Evolutionary conservation across 768 basidiomycete species (phyloP).

Genomic region (Cyclocybe cylindracea): DNA sequence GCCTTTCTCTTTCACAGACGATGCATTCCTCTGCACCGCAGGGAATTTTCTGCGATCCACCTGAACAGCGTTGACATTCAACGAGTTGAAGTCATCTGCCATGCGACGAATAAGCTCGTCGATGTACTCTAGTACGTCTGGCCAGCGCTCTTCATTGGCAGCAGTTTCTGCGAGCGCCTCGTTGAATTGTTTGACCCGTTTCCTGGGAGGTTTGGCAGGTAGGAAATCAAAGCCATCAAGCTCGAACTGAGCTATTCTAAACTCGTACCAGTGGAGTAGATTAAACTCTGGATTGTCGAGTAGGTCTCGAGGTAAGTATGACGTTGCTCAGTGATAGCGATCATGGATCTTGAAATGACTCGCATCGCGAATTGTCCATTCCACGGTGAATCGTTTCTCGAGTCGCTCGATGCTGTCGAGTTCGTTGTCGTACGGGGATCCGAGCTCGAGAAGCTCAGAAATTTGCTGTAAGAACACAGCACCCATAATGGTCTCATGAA

Average conservation of each 20-base stretch:
- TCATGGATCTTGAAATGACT: neutral
- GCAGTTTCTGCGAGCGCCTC: neutral
- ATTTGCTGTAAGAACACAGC: neutral
- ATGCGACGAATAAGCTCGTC: neutral
- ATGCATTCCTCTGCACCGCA: slow-evolving; percentile 24
- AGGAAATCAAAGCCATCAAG: too few relatives aligned
- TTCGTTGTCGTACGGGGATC: neutral
- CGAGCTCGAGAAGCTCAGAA: neutral
- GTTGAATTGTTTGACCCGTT: neutral
- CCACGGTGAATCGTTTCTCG: neutral
- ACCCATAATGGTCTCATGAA: neutral
- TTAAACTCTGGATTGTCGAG: slow-evolving; percentile 1
- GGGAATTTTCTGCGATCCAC: slow-evolving; percentile 14
- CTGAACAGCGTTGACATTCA: slow-evolving; percentile 6
- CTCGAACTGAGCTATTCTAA: neutral
- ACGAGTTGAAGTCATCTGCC: neutral
- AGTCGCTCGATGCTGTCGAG: neutral
- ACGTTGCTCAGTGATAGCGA: neutral
- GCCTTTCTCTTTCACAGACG: slow-evolving; percentile 15
- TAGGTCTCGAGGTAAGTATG: neutral
- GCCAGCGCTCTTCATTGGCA: neutral
- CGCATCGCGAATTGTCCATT: neutral
- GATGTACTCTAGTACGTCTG: too few relatives aligned
- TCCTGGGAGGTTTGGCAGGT: too few relatives aligned
- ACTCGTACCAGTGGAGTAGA: slow-evolving; percentile 1